These are phyloP conservation scores for Aspergillus costaricaensis DNA, from an alignment of 2,329 filamentous ascomycete species.

Conservation along the genomic window DNA sequence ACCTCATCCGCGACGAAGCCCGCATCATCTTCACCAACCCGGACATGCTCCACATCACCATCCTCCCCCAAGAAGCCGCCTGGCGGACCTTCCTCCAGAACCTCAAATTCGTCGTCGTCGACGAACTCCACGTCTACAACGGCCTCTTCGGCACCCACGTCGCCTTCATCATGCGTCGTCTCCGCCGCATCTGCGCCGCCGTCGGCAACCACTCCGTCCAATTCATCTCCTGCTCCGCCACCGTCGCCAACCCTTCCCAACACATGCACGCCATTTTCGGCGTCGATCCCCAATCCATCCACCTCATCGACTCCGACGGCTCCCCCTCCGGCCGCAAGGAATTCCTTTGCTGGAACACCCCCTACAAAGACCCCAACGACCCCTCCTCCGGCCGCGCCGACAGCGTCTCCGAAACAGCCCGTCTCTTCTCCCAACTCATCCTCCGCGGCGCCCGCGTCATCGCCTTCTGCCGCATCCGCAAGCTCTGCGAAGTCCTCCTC, in stretches of 20 bases:
- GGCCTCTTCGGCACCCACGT: constrained; percentile 92
- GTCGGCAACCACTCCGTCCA: constrained; percentile 82
- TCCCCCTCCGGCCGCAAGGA: constrained; percentile 92
- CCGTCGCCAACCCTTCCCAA: constrained; percentile 85
- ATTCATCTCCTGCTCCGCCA: constrained; percentile 96
- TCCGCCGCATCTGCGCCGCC: constrained; percentile 84
- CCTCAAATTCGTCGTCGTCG: constrained; percentile 84
- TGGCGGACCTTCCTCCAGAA: constrained; percentile 91
- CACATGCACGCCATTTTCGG: constrained; percentile 97
- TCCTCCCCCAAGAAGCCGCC: constrained; percentile 84
- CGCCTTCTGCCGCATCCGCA: constrained; percentile 85
- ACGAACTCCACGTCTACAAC: constrained; percentile 95
- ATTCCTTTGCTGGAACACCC: constrained; percentile 97
- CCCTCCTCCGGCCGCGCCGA: constrained; percentile 83
- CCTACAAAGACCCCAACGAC: constrained; percentile 85
- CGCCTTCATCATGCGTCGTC: constrained; percentile 87
- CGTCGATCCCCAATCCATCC: constrained; percentile 66
- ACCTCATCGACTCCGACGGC: constrained; percentile 84
- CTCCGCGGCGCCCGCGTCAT: constrained; percentile 87
- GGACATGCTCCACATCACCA: constrained; percentile 94
- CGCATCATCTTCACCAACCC: constrained; percentile 97
- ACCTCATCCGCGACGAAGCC: constrained; percentile 80
- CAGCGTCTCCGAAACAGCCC: constrained; percentile 80
- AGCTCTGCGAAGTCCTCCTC: constrained; percentile 83
- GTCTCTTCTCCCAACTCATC: constrained; percentile 86